Conservation (phyloP, 805 yeast genomes). For the Wickerhamia fluorescens region DNA sequence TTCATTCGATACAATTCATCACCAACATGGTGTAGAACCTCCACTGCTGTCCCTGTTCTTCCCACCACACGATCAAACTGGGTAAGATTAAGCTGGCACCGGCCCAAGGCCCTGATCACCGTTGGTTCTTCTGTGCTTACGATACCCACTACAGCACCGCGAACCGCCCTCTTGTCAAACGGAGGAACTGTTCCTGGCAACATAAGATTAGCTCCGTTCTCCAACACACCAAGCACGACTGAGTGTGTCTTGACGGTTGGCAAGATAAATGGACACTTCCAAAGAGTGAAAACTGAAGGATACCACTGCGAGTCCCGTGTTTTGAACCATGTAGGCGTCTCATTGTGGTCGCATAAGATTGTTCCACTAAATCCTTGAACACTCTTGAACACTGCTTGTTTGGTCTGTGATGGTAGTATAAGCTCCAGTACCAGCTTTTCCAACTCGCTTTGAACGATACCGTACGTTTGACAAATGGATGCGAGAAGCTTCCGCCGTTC, state of each 20-base stretch:
- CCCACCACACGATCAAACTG: slow-evolving; percentile 46
- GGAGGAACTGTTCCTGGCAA: slow-evolving; percentile 63
- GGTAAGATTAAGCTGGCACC: slow-evolving; percentile 43
- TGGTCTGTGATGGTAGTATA: slow-evolving; percentile 47
- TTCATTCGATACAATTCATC: slow-evolving; percentile 57
- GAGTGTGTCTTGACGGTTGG: slow-evolving; percentile 69
- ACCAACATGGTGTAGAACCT: slow-evolving; percentile 55
- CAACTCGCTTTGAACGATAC: slow-evolving; percentile 31
- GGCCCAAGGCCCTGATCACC: slow-evolving; percentile 68
- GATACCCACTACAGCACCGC: slow-evolving; percentile 65
- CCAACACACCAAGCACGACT: slow-evolving; percentile 62
- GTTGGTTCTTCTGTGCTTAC: slow-evolving; percentile 54
- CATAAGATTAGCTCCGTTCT: slow-evolving; percentile 78
- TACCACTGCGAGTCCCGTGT: slow-evolving; percentile 45
- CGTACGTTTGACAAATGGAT: slow-evolving; percentile 35
- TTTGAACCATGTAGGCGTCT: slow-evolving; percentile 69
- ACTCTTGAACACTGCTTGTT: slow-evolving; percentile 57
- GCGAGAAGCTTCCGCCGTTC: slow-evolving; percentile 57
- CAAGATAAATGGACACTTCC: slow-evolving; percentile 60
- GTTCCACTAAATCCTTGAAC: slow-evolving; percentile 48
- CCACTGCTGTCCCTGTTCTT: slow-evolving; percentile 71
- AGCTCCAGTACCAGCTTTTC: slow-evolving; percentile 34
- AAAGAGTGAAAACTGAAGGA: slow-evolving; percentile 70
- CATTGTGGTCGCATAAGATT: slow-evolving; percentile 56
- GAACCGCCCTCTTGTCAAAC: slow-evolving; percentile 41